Percentiles rank a stretch among this genome's conserved stretches.
These are phyloP conservation scores for Aspergillus pseudonomiae DNA, from an alignment of 2,329 filamentous ascomycete genomes.

Conservation along the genomic window DNA sequence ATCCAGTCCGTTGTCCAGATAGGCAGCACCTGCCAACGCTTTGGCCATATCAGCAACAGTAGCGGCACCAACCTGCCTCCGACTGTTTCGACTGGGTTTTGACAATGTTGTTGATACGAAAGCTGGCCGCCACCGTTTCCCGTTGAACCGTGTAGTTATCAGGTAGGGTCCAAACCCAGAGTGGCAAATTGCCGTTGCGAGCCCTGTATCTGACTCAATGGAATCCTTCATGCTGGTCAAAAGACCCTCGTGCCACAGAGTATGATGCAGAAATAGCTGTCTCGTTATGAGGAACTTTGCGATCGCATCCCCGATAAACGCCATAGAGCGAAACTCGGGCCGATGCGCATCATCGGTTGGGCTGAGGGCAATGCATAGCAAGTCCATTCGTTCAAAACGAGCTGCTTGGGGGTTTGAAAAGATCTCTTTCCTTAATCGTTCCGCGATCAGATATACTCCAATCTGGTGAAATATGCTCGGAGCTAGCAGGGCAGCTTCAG, in stretches of 20 bases:
- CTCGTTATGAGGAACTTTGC: neutral
- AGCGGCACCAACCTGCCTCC: constrained; percentile 2
- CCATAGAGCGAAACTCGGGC: neutral
- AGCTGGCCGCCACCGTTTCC: neutral
- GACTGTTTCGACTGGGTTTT: neutral
- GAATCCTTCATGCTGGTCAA: neutral
- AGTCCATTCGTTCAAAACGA: neutral
- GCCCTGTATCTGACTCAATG: neutral
- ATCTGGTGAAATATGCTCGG: neutral
- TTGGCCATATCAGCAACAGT: constrained; percentile 6
- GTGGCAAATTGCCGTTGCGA: neutral
- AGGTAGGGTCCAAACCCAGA: neutral
- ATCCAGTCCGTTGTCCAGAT: neutral
- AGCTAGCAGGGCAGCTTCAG: neutral
- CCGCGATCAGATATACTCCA: neutral
- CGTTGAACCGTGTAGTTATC: neutral
- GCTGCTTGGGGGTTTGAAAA: neutral
- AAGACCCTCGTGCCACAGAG: constrained; percentile 9
- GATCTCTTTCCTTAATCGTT: neutral
- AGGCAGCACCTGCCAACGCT: constrained; percentile 7
- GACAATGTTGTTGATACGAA: neutral
- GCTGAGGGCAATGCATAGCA: neutral
- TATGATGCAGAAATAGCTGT: constrained; percentile 11
- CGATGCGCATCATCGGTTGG: neutral
- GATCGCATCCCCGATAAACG: constrained; percentile 6